Conservation (phyloP, 371 early-diverging fungal species). For the Mucor racemosus region DNA sequence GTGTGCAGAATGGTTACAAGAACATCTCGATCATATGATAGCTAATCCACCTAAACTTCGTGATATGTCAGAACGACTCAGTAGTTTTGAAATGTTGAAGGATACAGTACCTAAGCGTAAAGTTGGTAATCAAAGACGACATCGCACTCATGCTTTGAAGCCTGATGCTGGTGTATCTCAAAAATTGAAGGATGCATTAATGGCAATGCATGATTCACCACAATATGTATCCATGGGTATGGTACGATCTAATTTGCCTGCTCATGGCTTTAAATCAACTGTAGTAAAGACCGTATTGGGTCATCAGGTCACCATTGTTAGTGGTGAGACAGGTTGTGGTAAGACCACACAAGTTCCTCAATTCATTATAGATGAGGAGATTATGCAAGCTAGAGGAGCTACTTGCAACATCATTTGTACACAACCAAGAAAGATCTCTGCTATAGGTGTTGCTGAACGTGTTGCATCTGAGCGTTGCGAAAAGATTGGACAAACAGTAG, state of each 20-base stretch:
- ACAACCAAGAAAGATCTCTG: slow-evolving; percentile 93
- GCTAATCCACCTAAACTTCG: slow-evolving; percentile 67
- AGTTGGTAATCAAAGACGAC: neutral
- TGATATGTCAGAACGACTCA: slow-evolving; percentile 54
- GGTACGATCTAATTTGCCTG: slow-evolving; percentile 68
- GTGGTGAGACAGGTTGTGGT: slow-evolving; percentile 87
- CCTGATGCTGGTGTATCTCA: slow-evolving; percentile 21
- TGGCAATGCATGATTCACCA: slow-evolving; percentile 33
- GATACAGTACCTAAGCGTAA: neutral
- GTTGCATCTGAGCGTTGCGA: slow-evolving; percentile 73
- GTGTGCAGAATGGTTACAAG: slow-evolving; percentile 73
- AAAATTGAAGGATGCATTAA: slow-evolving; percentile 31
- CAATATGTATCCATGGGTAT: slow-evolving; percentile 58
- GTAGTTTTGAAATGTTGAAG: slow-evolving; percentile 16
- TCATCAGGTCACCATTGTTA: slow-evolving; percentile 66
- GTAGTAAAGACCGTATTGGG: slow-evolving; percentile 59
- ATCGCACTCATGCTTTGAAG: neutral
- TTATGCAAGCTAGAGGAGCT: slow-evolving; percentile 52
- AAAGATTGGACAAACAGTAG: slow-evolving; percentile 58
- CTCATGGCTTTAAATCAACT: slow-evolving; percentile 58
- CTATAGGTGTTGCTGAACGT: slow-evolving; percentile 85
- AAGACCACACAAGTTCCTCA: slow-evolving; percentile 92
- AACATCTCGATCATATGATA: slow-evolving; percentile 57
- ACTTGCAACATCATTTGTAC: slow-evolving; percentile 84
- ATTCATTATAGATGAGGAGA: slow-evolving; percentile 80